Percentiles rank a stretch among this genome's conserved stretches.
Conservation (phyloP, 2,329 filamentous ascomycete species). For the Penicillium sumatraense region DNA sequence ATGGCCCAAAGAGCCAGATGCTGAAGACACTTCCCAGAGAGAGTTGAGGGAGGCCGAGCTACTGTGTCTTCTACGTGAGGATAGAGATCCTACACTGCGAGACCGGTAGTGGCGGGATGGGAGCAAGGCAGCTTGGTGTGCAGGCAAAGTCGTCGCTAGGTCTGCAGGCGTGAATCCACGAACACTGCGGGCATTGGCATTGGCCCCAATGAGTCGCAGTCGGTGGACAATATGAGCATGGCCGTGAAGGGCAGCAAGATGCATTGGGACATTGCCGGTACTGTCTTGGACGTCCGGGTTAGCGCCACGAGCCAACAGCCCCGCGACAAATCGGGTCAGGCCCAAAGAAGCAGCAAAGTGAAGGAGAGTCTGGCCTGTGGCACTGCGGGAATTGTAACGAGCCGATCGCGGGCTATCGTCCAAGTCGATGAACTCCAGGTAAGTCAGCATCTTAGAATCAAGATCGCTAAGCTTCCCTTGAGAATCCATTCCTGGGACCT, state of each 20-base stretch:
- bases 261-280: slow-evolving; percentile 80
- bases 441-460: slow-evolving; percentile 71
- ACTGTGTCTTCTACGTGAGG: slow-evolving; percentile 58
- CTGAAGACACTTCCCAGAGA: slow-evolving; percentile 64
- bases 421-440: slow-evolving; percentile 78
- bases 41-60: slow-evolving; percentile 71
- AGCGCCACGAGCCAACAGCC: slow-evolving; percentile 76
- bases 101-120: slow-evolving; percentile 67
- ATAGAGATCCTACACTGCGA: slow-evolving; percentile 65
- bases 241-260: slow-evolving; percentile 77
- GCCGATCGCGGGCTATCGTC: slow-evolving; percentile 73
- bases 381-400: slow-evolving; percentile 66
- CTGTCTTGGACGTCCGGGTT: slow-evolving; percentile 75
- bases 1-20: slow-evolving; percentile 51
- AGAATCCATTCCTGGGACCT: slow-evolving; percentile 48
- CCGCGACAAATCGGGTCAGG: slow-evolving; percentile 75
- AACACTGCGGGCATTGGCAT: slow-evolving; percentile 70
- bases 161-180: slow-evolving; percentile 74
- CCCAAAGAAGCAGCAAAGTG: slow-evolving; percentile 78
- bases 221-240: slow-evolving; percentile 76
- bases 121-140: slow-evolving; percentile 66
- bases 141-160: slow-evolving; percentile 67
- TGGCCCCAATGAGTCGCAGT: slow-evolving; percentile 73
- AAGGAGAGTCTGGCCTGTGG: slow-evolving; percentile 78
- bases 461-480: slow-evolving; percentile 56